These are phyloP conservation scores for Phytophthora vignae DNA, from an alignment of 352 stramenopile species.

Conservation along the genomic window DNA sequence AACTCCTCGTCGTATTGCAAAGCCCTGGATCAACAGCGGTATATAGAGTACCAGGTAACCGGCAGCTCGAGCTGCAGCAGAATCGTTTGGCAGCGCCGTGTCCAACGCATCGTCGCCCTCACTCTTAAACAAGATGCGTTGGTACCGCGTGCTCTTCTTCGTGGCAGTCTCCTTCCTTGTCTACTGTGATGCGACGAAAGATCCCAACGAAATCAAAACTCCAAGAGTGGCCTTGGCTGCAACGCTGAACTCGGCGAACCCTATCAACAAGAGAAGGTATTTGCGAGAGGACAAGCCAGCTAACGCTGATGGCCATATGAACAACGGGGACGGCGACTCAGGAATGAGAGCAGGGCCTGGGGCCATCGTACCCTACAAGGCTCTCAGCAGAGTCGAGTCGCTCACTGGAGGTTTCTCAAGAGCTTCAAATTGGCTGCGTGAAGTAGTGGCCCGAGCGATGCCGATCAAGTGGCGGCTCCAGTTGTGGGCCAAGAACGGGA, in stretches of 20 bases:
- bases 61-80: background rate
- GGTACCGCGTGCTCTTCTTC: background rate
- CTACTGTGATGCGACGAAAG: background rate
- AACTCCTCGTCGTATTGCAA: background rate
- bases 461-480: slow-evolving; percentile 4
- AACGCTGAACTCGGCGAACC: background rate
- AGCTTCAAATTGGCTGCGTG: slow-evolving; percentile 1
- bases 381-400: slow-evolving; percentile 7
- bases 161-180: background rate
- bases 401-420: background rate
- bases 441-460: slow-evolving; percentile 11
- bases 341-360: background rate
- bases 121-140: background rate
- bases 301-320: slow-evolving; percentile 1
- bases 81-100: background rate
- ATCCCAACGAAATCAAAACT: background rate
- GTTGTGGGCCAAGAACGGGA: slow-evolving; percentile 14
- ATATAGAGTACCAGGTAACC: background rate
- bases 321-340: slow-evolving; percentile 2
- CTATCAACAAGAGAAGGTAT: background rate
- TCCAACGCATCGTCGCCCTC: background rate
- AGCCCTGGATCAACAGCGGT: background rate
- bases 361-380: background rate
- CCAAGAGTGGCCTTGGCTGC: background rate
- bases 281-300: background rate